A percentile compares a stretch with the other conserved stretches of the same genome.
These are phyloP conservation scores for Fusarium tricinctum DNA, from an alignment of 2,329 filamentous ascomycete species.

Conservation along the genomic window DNA sequence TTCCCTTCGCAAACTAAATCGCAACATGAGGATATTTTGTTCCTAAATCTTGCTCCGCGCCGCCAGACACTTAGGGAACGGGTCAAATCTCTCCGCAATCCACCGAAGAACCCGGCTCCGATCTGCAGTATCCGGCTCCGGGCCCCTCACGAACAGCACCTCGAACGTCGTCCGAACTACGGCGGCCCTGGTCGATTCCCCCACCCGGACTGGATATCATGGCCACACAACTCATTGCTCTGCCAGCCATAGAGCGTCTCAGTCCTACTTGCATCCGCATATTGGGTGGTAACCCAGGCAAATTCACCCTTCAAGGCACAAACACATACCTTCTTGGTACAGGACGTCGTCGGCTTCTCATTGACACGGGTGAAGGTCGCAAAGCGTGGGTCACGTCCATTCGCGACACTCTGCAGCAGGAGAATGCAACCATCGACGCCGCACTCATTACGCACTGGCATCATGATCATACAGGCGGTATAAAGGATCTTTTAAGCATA, in stretches of 20 bases:
- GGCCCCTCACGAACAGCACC: constrained; percentile 27
- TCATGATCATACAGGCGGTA: constrained; percentile 84
- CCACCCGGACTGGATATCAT: constrained; percentile 56
- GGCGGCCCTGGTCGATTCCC: background rate
- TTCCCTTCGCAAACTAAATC: background rate
- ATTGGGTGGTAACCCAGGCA: constrained; percentile 90
- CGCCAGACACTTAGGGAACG: constrained; percentile 1
- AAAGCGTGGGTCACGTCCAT: constrained; percentile 79
- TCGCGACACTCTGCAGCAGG: constrained; percentile 72
- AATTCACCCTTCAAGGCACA: constrained; percentile 82
- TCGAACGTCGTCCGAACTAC: background rate
- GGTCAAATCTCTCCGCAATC: constrained; percentile 20
- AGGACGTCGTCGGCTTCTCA: constrained; percentile 79
- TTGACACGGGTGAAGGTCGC: constrained; percentile 90
- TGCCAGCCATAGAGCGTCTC: constrained; percentile 82
- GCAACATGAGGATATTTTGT: background rate
- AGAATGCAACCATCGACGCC: constrained; percentile 76
- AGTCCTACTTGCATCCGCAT: constrained; percentile 85
- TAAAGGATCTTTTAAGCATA: constrained; percentile 74
- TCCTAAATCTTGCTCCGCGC: background rate
- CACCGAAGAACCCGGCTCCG: constrained; percentile 27
- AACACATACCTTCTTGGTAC: constrained; percentile 95
- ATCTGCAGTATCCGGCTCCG: constrained; percentile 32
- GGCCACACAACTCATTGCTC: constrained; percentile 71
- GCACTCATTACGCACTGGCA: constrained; percentile 95